phyloP scores from a whole-genome alignment of 306 rosid species.

The Malus sylvestris region DNA sequence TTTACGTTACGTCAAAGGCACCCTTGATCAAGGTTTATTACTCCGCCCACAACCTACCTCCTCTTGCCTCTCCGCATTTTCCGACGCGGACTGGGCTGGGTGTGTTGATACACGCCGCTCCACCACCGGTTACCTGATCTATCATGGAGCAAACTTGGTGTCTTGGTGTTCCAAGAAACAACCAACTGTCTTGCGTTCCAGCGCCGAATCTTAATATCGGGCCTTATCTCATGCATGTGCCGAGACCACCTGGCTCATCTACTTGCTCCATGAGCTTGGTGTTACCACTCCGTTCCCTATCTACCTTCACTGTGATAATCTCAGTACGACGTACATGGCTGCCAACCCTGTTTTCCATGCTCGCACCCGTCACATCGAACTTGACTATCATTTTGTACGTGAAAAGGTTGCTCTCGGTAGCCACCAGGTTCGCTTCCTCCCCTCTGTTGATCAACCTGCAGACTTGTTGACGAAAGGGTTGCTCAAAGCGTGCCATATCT shows the following conservation, averaged over 20 bases:
- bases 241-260: not conserved
- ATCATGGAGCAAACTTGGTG: not conserved
- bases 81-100: not conserved
- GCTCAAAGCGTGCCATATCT: not conserved
- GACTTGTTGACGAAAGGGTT: not conserved
- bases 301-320: not conserved
- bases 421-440: not conserved
- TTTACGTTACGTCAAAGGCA: not conserved
- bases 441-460: not conserved
- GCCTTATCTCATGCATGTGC: not conserved
- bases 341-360: not conserved
- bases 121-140: not conserved
- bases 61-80: too few species aligned
- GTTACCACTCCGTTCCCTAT: fast-evolving
- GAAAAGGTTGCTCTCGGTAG: not conserved
- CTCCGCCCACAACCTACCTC: too few species aligned
- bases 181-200: not conserved
- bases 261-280: not conserved
- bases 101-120: not conserved
- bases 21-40: not conserved
- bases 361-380: not conserved
- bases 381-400: not conserved
- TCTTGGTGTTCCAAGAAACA: not conserved
- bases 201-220: not conserved
- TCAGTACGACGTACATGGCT: not conserved